Evolutionary conservation across 805 yeast species (phyloP).

Genomic region (Kuraishia borneana): DNA sequence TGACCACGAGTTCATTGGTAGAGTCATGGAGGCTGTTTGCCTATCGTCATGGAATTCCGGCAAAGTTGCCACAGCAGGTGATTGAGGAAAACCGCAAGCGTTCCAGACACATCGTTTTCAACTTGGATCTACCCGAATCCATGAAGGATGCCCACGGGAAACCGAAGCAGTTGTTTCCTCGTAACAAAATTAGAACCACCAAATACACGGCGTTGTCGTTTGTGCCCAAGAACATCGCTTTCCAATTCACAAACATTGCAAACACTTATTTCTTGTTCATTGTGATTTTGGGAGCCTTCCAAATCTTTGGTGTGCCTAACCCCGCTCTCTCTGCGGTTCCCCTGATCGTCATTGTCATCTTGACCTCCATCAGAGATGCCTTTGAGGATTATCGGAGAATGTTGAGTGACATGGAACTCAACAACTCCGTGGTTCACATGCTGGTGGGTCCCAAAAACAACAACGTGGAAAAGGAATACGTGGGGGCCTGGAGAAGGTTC

Average conservation of each 20-base stretch:
- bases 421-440: slow-evolving; percentile 51
- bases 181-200: slow-evolving; percentile 53
- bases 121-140: slow-evolving; percentile 47
- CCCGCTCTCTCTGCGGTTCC: slow-evolving; percentile 78
- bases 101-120: slow-evolving; percentile 44
- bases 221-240: slow-evolving; percentile 41
- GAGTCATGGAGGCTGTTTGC: slow-evolving; percentile 2
- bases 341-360: slow-evolving; percentile 61
- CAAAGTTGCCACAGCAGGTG: not conserved
- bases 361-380: slow-evolving; percentile 71
- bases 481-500: slow-evolving; percentile 57
- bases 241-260: slow-evolving; percentile 50
- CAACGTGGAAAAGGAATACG: slow-evolving; percentile 42
- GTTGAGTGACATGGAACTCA: slow-evolving; percentile 53
- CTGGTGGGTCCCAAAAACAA: slow-evolving; percentile 42
- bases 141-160: slow-evolving; percentile 19
- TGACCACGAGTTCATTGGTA: not conserved
- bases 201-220: slow-evolving; percentile 50
- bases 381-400: slow-evolving; percentile 67
- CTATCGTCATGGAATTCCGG: slow-evolving; percentile 1
- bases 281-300: slow-evolving; percentile 47
- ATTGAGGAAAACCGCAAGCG: slow-evolving; percentile 2
- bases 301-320: slow-evolving; percentile 60
- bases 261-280: slow-evolving; percentile 45
- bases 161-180: slow-evolving; percentile 30